These are phyloP conservation scores for Suillus brevipes DNA, from an alignment of 768 basidiomycete genomes.

Conservation along the genomic window DNA sequence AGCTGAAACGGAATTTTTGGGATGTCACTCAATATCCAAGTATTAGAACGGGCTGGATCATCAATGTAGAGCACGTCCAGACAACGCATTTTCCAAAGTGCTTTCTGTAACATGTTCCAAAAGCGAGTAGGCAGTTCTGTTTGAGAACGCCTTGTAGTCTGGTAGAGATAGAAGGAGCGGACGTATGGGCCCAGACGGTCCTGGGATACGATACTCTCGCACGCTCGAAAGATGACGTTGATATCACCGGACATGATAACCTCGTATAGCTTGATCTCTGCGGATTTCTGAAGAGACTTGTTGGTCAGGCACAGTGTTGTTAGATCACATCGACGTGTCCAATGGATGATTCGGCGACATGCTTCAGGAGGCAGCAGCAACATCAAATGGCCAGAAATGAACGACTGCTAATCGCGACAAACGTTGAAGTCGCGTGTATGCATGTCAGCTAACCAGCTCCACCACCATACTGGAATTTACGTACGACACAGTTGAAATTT, in stretches of 20 bases:
- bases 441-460: conserved; percentile 5
- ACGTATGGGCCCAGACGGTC: conserved; percentile 43
- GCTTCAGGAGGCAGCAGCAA: conserved; percentile 43
- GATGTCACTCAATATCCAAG: conserved; percentile 48
- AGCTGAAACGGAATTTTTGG: conserved; percentile 47
- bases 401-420: conserved; percentile 6
- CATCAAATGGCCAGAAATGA: conserved; percentile 16
- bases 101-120: conserved; percentile 45
- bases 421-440: conserved; percentile 7
- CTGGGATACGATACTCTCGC: conserved; percentile 36
- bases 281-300: conserved; percentile 48
- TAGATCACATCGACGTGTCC: conserved; percentile 39
- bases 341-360: conserved; percentile 40
- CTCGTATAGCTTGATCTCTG: conserved; percentile 49
- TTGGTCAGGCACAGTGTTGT: conserved; percentile 44
- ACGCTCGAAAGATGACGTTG: conserved; percentile 36
- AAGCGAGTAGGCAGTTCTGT: conserved; percentile 35
- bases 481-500: conserved; percentile 5
- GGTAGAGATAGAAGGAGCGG: conserved; percentile 42
- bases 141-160: conserved; percentile 29
- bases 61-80: conserved; percentile 45
- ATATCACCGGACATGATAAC: conserved; percentile 40
- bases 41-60: conserved; percentile 39
- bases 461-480: conserved; percentile 2
- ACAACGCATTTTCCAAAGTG: conserved; percentile 43